A percentile compares a stretch with the other conserved stretches of the same genome.
These are phyloP conservation scores for Sonneratia alba DNA, from an alignment of 345 rosid genomes.

Conservation along the genomic window DNA sequence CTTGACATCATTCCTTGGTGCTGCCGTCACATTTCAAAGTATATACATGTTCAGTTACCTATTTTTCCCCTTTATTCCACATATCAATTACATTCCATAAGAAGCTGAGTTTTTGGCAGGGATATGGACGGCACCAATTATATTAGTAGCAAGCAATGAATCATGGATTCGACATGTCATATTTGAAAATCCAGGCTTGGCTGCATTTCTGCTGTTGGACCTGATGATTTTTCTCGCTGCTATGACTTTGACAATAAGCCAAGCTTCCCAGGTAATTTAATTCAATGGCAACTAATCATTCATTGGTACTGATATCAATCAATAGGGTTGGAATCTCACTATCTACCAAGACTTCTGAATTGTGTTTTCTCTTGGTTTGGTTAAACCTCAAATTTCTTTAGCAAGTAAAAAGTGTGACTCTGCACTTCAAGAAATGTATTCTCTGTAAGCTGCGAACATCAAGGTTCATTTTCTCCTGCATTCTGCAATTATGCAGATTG, in stretches of 20 bases:
- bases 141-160: constrained; percentile 29
- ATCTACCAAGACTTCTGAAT: no score
- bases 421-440: no score
- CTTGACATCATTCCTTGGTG: constrained; percentile 41
- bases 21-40: constrained; percentile 63
- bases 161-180: constrained; percentile 54
- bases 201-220: constrained; percentile 56
- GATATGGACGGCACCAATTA: constrained; percentile 39
- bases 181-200: constrained; percentile 58
- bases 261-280: constrained; percentile 57
- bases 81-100: background rate
- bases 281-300: background rate
- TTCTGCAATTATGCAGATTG: constrained; percentile 44
- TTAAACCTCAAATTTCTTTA: no score
- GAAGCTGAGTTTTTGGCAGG: constrained; percentile 34
- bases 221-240: constrained; percentile 41
- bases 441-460: background rate
- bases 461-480: background rate
- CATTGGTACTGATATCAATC: background rate
- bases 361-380: no score
- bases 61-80: background rate
- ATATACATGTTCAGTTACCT: constrained; percentile 15
- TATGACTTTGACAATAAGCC: constrained; percentile 47
- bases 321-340: no score
- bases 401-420: no score